phyloP scores from a whole-genome alignment of 1,139 yeast species.

The Pichia sp. region DNA sequence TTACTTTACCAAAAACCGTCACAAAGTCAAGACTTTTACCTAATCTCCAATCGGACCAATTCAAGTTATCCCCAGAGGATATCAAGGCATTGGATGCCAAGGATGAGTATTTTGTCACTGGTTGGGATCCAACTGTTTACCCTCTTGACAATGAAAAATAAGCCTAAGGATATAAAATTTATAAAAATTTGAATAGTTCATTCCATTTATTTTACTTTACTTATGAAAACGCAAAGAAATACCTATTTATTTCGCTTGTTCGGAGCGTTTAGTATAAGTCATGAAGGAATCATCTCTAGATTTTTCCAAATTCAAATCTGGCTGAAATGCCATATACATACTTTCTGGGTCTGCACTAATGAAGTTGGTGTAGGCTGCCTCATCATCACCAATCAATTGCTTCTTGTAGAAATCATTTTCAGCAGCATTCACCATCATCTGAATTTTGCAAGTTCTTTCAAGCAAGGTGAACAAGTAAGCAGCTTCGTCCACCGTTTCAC shows the following conservation, averaged over 20 bases:
- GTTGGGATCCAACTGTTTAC: constrained; percentile 33
- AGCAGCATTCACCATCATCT: constrained; percentile 58
- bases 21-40: constrained; percentile 47
- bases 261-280: background rate
- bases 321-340: constrained; percentile 36
- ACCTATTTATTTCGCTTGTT: background rate
- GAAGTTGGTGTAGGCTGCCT: constrained; percentile 59
- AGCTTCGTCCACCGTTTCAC: constrained; percentile 77
- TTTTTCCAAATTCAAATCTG: constrained; percentile 16
- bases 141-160: constrained; percentile 25
- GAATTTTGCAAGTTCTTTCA: constrained; percentile 72
- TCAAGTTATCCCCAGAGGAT: constrained; percentile 40
- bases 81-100: constrained; percentile 19
- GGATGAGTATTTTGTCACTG: constrained; percentile 24
- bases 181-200: too few relatives aligned
- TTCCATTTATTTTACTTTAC: too few relatives aligned
- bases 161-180: background rate
- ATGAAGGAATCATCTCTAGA: constrained; percentile 16
- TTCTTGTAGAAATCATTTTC: constrained; percentile 28
- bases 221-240: too few relatives aligned
- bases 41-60: constrained; percentile 28
- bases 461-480: constrained; percentile 43
- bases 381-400: constrained; percentile 46
- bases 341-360: constrained; percentile 58
- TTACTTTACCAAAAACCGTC: constrained; percentile 63